These are phyloP conservation scores for Auriscalpium orientale DNA, from an alignment of 768 basidiomycete genomes.

Conservation along the genomic window DNA sequence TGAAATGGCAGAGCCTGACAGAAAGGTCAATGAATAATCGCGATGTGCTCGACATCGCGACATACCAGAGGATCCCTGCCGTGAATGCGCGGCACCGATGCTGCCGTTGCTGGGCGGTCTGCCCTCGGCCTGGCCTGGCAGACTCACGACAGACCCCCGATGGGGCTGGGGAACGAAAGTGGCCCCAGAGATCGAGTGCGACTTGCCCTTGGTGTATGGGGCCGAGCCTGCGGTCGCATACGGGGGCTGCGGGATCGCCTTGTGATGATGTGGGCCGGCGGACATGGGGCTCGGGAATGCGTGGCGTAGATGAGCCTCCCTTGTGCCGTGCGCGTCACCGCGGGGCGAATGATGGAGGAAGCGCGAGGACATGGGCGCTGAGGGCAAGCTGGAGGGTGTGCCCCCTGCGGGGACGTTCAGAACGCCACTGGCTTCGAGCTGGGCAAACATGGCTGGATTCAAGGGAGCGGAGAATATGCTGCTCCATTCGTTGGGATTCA, in stretches of 20 bases:
- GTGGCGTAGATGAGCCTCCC: neutral
- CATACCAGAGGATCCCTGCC: neutral
- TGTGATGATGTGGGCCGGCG: neutral
- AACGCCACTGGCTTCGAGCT: constrained; percentile 53
- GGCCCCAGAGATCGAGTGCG: constrained; percentile 9
- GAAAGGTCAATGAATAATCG: neutral
- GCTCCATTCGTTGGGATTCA: constrained; percentile 41
- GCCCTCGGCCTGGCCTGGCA: neutral
- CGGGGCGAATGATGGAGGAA: neutral
- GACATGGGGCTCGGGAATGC: neutral
- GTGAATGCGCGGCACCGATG: neutral
- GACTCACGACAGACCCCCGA: neutral
- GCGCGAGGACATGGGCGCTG: constrained; percentile 21
- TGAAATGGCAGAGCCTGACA: constrained; percentile 9
- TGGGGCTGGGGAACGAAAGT: constrained; percentile 1
- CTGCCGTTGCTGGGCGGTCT: neutral
- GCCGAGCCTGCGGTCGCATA: constrained; percentile 1
- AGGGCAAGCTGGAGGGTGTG: constrained; percentile 32
- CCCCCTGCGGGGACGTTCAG: constrained; percentile 32
- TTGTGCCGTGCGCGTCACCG: neutral
- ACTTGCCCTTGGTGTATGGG: constrained; percentile 22
- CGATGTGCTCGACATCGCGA: neutral
- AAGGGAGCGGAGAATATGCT: constrained; percentile 55
- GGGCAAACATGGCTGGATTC: constrained; percentile 51
- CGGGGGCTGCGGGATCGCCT: neutral